Base-by-base conservation (phyloP, 2,329 filamentous ascomycete genomes). In the Penicillium sclerotiorum region DNA sequence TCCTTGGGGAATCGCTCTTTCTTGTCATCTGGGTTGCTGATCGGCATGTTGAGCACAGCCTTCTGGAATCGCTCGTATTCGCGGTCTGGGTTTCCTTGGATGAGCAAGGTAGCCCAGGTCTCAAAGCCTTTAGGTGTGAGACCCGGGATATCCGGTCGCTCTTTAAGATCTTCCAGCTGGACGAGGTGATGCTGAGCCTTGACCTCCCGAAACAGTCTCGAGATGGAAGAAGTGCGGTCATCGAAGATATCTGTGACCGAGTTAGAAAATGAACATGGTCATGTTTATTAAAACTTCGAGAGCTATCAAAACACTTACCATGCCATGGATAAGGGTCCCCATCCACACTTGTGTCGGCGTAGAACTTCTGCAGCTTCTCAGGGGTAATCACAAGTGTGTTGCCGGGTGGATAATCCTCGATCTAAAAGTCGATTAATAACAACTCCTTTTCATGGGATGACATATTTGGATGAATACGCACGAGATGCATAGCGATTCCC, bases 1-100 rank as follows among this genome's bases (percentile, higher is more conserved):
- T 91, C 86, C 56, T 89, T 90, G 0, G 90, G 91, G 47, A 95
- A 86, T 2, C 88, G 78, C 68, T 92, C 88, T 9, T 81, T 83
- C 55, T 79, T 81, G 40, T 87, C 81, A 37, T 85, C 79, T 0
- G 84, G 78, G 47, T 86, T 83, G 60, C 68, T 84, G 59, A 95
- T 87, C 1, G 89, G 87, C 69, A 92, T 82, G 37, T 86, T 80
- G 3, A 83, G 69, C 3, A 92, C 81, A 18, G 90, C 82, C 49
- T 81, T 84, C 36, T 83, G 77, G 4, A 96, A 75, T 8, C 91
- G 83, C 35, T 81, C 78, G 50, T 84, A 86, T 68, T 95, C 90
- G 39, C 83, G 79, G 33, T 90, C 85, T 0, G 91, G 91, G 56
- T 90, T 85, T 1, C 89, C 88, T 56, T 84, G 81, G 30, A 93